These are phyloP conservation scores for Claviceps humidiphila DNA, from an alignment of 2,329 filamentous ascomycete genomes.

Conservation along the genomic window DNA sequence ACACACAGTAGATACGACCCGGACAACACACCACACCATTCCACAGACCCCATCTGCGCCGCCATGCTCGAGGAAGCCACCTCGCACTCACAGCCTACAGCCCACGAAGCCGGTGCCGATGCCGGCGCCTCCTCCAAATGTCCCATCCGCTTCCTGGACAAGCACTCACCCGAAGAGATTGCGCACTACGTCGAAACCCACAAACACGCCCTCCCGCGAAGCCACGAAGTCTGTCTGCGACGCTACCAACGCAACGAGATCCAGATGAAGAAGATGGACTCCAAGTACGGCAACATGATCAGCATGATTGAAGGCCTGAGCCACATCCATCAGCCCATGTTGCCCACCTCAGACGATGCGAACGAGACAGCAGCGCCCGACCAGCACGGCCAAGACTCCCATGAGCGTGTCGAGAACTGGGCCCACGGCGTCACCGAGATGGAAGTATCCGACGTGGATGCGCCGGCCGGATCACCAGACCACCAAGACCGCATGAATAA, in stretches of 20 bases:
- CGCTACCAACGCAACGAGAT: slow-evolving; percentile 79
- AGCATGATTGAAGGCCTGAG: slow-evolving; percentile 91
- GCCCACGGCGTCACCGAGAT: slow-evolving; percentile 59
- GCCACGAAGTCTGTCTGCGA: slow-evolving; percentile 83
- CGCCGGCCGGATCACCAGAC: slow-evolving; percentile 24
- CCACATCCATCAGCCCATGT: slow-evolving; percentile 74
- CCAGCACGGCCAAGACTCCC: slow-evolving; percentile 41
- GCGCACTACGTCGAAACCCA: slow-evolving; percentile 89
- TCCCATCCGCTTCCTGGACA: slow-evolving; percentile 83
- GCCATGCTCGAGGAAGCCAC: slow-evolving; percentile 48
- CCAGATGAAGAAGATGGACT: slow-evolving; percentile 77
- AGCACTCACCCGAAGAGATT: slow-evolving; percentile 86
- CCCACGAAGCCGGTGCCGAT: neutral
- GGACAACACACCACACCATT: slow-evolving; percentile 34
- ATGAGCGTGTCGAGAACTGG: slow-evolving; percentile 73
- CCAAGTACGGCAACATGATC: slow-evolving; percentile 83
- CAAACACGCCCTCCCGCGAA: slow-evolving; percentile 87
- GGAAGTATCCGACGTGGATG: slow-evolving; percentile 21
- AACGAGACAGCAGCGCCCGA: slow-evolving; percentile 27
- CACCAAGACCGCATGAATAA: slow-evolving; percentile 49
- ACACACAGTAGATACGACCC: slow-evolving; percentile 9
- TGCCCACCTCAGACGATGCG: slow-evolving; percentile 45
- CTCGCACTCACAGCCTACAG: slow-evolving; percentile 22
- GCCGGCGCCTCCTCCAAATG: slow-evolving; percentile 45
- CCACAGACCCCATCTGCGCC: slow-evolving; percentile 48